Percentiles rank a stretch among this genome's conserved stretches.
These are phyloP conservation scores for Candida golubevii DNA, from an alignment of 805 yeast genomes.

Conservation along the genomic window DNA sequence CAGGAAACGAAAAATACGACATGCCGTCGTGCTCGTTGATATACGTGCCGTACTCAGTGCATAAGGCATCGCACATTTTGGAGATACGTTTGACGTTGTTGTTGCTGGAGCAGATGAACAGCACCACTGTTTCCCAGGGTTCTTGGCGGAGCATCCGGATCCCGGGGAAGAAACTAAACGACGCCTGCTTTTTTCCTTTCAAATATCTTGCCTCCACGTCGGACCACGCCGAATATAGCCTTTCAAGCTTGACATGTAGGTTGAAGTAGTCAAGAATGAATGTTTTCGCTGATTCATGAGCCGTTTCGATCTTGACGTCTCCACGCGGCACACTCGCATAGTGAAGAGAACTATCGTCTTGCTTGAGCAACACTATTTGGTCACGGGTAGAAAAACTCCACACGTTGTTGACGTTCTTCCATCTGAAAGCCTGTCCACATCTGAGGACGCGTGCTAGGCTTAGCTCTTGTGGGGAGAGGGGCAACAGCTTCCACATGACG, in stretches of 20 bases:
- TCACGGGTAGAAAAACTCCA: conserved; percentile 66
- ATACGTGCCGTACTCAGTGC: conserved; percentile 62
- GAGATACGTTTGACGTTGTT: conserved; percentile 92
- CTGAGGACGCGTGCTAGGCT: conserved; percentile 62
- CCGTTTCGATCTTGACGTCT: background rate
- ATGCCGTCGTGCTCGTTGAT: conserved; percentile 51
- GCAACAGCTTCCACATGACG: conserved; percentile 12
- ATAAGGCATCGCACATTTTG: conserved; percentile 81
- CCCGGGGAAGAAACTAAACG: conserved; percentile 50
- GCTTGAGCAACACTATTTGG: conserved; percentile 61
- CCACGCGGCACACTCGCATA: conserved; percentile 39
- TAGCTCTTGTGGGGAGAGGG: conserved; percentile 40
- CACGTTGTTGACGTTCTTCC: conserved; percentile 59
- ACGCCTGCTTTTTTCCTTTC: conserved; percentile 26
- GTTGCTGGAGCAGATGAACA: conserved; percentile 93
- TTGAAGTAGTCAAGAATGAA: conserved; percentile 69
- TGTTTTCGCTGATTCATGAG: conserved; percentile 30
- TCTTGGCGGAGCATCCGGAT: conserved; percentile 86
- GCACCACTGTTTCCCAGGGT: conserved; percentile 92
- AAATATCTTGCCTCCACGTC: conserved; percentile 46
- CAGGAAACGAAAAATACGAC: conserved; percentile 70
- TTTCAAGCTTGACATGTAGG: conserved; percentile 48
- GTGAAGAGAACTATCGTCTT: conserved; percentile 48
- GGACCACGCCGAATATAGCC: conserved; percentile 61
- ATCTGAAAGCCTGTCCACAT: conserved; percentile 83